These are phyloP conservation scores for Jatropha podagrica DNA, from an alignment of 441 rosid species.

Conservation along the genomic window DNA sequence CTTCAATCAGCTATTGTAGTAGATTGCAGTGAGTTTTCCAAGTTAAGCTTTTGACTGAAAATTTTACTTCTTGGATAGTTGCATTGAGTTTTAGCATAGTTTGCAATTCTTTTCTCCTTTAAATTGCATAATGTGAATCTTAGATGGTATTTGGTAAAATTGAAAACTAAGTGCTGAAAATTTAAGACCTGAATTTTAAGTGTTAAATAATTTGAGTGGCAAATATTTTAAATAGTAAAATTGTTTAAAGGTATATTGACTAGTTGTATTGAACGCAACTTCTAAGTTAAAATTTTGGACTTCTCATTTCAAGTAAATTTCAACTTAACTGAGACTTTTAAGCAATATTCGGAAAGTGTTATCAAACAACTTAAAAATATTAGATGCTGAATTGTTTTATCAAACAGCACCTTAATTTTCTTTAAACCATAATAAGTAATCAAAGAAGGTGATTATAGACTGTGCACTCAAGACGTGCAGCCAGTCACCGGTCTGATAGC, in stretches of 20 bases:
- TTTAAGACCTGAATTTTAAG: no score
- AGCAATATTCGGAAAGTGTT: no score
- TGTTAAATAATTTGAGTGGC: no score
- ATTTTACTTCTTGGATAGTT: background rate
- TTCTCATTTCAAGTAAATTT: no score
- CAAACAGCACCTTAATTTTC: background rate
- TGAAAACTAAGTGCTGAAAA: no score
- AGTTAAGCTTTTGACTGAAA: background rate
- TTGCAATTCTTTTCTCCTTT: background rate
- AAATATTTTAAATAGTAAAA: no score
- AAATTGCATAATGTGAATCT: background rate
- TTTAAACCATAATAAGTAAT: background rate
- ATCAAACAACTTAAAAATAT: no score
- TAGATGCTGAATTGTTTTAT: no score
- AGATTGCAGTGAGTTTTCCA: background rate
- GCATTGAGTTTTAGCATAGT: background rate
- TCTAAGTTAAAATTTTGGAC: no score
- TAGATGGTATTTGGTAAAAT: background rate
- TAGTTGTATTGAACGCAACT: no score
- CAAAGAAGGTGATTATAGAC: background rate
- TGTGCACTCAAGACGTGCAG: background rate
- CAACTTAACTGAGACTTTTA: no score
- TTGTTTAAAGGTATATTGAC: no score
- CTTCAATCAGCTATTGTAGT: background rate
- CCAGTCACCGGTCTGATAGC: background rate